Base-by-base conservation (phyloP, 768 basidiomycete genomes). In the Auricularia sp. region DNA sequence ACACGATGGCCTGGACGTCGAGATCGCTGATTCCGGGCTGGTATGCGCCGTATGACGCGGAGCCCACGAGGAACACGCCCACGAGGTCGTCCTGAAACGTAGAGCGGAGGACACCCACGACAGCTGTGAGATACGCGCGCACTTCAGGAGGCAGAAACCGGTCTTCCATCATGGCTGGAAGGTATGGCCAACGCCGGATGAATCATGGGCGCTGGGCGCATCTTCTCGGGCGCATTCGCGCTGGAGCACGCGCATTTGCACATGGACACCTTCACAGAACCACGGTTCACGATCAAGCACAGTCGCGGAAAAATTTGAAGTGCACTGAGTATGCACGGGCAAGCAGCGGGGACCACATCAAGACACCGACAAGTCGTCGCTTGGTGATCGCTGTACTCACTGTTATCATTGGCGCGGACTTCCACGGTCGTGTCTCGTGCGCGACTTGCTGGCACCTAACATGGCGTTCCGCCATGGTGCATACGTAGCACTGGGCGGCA, bases 381-480 rank as follows among this genome's bases (percentile, higher is more conserved):
- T 29, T 29, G 29, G 29, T 29, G 29, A 29, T 29, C 29, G 29
- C 29, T 29, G 29, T 29, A 29, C 29, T 29, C 29, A 29, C 29
- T 29, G 29, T 29, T 29, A 29, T 29, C 29, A 29, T 29, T 29
- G 29, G 29, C 29, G 2, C 29, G 29, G 29, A 29, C 29, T 29
- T 29, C 29, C 29, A 29, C 29, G 29, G 67, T 76, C 78, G 1
- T 77, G 78, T 76, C 58, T 79, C 21, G 65, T 79, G 3, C 74
- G 75, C 37, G 76, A 77, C 62, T 13, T 78, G 5, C 65, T 77
- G 3, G 63, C 77, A 2, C 78, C 79, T 65, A 45, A 78, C 13
- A 67, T 79, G n/a, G n/a, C n/a, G n/a, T n/a, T n/a, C n/a, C n/a
- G 67, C 64, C 54, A 78, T 62, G 72, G 76, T 6, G 78, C 77